phyloP scores from a whole-genome alignment of 768 basidiomycete genomes.

The Boletus bicolor region DNA sequence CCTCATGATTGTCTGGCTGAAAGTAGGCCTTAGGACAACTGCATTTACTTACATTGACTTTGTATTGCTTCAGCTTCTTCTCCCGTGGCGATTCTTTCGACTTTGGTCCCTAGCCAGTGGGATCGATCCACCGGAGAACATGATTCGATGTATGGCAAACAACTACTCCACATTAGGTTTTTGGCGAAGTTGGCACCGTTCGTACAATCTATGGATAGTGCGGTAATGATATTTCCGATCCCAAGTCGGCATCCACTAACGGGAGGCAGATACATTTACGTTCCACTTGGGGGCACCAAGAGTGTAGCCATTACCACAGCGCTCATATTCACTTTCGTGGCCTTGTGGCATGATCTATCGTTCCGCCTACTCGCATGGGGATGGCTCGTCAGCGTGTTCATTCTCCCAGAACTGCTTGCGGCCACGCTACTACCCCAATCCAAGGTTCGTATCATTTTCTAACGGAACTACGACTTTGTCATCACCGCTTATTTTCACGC shows the following conservation, averaged over 20 bases:
- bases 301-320: conserved; percentile 59
- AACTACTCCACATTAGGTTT: conserved; percentile 93
- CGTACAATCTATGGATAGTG: conserved; percentile 93
- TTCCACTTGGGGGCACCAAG: conserved; percentile 80
- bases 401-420: conserved; percentile 79
- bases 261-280: conserved; percentile 80
- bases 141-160: conserved; percentile 98
- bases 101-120: conserved; percentile 88
- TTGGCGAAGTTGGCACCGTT: conserved; percentile 96
- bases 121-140: conserved; percentile 94
- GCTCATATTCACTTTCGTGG: conserved; percentile 92
- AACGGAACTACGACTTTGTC: background rate
- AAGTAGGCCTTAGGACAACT: conserved; percentile 48
- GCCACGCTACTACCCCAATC: conserved; percentile 55
- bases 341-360: conserved; percentile 94
- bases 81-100: conserved; percentile 97
- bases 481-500: conserved; percentile 1
- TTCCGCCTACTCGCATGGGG: conserved; percentile 91
- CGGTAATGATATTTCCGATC: conserved; percentile 45
- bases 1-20: conserved; percentile 92
- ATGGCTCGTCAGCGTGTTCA: conserved; percentile 90
- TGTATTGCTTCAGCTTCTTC: conserved; percentile 58
- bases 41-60: background rate
- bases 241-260: background rate
- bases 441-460: conserved; percentile 44